Conservation (phyloP, 441 rosid species). For the Codiaeum variegatum region DNA sequence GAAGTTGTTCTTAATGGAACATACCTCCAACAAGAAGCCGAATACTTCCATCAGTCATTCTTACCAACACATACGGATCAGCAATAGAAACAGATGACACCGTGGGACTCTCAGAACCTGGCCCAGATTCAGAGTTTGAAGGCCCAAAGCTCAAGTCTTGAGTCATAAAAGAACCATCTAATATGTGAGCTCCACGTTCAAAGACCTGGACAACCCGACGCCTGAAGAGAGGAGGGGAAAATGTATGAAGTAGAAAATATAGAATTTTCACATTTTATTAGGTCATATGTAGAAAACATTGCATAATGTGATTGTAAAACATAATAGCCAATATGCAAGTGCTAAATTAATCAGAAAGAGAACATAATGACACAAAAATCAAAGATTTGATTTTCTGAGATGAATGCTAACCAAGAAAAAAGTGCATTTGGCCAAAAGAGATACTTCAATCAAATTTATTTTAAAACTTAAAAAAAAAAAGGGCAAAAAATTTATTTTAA, state of each 20-base stretch:
- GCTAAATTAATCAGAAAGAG: not conserved
- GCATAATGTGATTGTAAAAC: not conserved
- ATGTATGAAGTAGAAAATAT: conserved; percentile 12
- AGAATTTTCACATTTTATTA: conserved; percentile 6
- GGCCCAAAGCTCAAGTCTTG: conserved; percentile 81
- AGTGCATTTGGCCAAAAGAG: not conserved
- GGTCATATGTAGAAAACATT: not conserved
- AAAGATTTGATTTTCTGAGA: conserved; percentile 6
- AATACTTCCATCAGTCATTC: conserved; percentile 89
- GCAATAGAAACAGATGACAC: conserved; percentile 86
- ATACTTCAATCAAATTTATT: not conserved
- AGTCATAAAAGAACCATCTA: conserved; percentile 96
- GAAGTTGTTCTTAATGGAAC: conserved; percentile 10
- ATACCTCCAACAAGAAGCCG: conserved; percentile 95
- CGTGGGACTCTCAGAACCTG: conserved; percentile 63
- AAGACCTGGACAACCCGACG: conserved; percentile 94
- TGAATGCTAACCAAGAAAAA: not conserved
- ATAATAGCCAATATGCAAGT: not conserved
- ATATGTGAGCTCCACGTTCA: conserved; percentile 91
- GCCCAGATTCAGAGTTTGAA: conserved; percentile 62
- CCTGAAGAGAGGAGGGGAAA: conserved; percentile 40
- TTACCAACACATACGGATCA: conserved; percentile 85
- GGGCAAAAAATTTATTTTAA: not conserved
- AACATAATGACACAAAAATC: not conserved
- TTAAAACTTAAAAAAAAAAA: no score